Conservation (phyloP, 208 protist species). For the Trypanosoma conorhini region DNA sequence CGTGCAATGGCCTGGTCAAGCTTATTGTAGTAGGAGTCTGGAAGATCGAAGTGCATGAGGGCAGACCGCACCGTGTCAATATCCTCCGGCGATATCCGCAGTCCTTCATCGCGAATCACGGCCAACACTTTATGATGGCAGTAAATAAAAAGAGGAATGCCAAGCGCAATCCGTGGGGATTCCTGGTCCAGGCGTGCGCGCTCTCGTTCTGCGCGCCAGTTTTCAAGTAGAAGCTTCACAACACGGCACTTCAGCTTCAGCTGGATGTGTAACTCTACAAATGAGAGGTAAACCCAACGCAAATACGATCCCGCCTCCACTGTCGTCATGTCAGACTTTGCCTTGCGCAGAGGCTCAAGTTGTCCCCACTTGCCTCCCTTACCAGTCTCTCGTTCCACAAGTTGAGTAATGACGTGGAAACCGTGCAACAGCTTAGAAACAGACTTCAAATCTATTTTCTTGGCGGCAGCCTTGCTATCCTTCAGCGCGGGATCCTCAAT, state of each 20-base stretch:
- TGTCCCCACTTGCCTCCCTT: constrained; percentile 40
- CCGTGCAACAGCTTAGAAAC: constrained; percentile 20
- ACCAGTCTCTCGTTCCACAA: constrained; percentile 22
- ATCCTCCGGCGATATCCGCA: constrained; percentile 64
- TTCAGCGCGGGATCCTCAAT: constrained; percentile 40
- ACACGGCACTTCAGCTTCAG: constrained; percentile 70
- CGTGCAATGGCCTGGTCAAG: constrained; percentile 59
- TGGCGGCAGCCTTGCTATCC: constrained; percentile 28
- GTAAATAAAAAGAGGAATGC: constrained; percentile 78
- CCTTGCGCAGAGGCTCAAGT: constrained; percentile 58
- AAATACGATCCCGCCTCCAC: constrained; percentile 66
- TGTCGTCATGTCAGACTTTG: constrained; percentile 43
- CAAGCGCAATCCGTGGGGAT: constrained; percentile 55
- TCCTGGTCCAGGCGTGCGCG: constrained; percentile 58
- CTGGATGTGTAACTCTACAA: constrained; percentile 77
- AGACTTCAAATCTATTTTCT: constrained; percentile 30
- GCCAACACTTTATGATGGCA: constrained; percentile 78
- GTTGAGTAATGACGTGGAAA: constrained; percentile 25
- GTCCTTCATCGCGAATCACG: constrained; percentile 59
- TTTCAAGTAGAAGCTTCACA: constrained; percentile 69
- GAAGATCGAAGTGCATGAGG: constrained; percentile 79
- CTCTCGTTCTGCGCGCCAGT: constrained; percentile 80
- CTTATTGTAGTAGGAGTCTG: constrained; percentile 71
- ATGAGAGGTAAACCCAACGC: constrained; percentile 72
- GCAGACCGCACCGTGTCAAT: constrained; percentile 73